Evolutionary conservation across 257 asterid species (phyloP), one percentile per base, ranked within the genome.

Genomic region (Avicennia marina): DNA sequence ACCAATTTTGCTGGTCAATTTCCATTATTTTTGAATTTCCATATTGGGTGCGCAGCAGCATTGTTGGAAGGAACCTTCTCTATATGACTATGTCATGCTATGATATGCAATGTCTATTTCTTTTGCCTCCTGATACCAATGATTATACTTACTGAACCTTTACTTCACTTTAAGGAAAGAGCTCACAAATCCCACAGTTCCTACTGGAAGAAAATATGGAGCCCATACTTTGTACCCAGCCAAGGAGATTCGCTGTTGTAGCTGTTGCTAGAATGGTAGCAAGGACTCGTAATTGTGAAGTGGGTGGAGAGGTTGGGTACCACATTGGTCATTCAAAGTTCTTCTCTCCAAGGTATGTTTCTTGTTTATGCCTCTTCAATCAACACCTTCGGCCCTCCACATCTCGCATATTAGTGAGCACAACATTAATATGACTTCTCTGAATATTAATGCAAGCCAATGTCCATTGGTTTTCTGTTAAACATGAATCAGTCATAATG

Each of bases 181-280:
- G 98, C 82, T 91, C 98, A 20, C 98, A 91, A 64, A 81, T 91
- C 27, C 98, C 98, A 20, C 98, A 91, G 66, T 91, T 88, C 77
- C 74, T 91, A 41, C 78, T 91, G 29, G 95, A 88, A 62, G 79
- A 57, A 66, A 81, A 80, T 61, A 72, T 91, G 78, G 89, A 77
- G 47, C 97, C 98, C 46, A 75, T 91, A 69, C 83, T 88, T 5
- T 91, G 98, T 69, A 91, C 98, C 11, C 98, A 91, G 31, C 97
- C 97, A 22, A 75, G 98, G 74, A 91, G 98, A 77, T 91, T 91
- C 75, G 98, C 98, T 54, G 98, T 91, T 69, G 97, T 88, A 52
- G 94, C 97, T 66, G 97, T 91, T 55, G 95, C 98, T 39, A 74
- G 80, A 63, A 88, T 86, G 96, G 98, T 91, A 43, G 95, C 98